Base-by-base conservation (phyloP, 768 basidiomycete species). In the Lactarius deliciosus region DNA sequence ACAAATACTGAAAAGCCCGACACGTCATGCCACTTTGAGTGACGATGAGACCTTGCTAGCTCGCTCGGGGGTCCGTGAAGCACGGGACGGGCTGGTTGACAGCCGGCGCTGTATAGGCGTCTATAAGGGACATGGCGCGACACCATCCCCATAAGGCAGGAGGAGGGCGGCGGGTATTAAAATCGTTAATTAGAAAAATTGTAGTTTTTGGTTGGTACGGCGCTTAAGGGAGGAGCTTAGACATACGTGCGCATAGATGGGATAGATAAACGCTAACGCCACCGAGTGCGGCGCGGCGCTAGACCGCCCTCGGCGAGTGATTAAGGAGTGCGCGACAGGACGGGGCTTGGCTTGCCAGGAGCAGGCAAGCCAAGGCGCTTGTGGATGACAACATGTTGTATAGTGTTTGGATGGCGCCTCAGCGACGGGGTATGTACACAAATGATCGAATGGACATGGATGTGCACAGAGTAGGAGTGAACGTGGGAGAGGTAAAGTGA, bases 81-180 rank as follows among this genome's bases (percentile, higher is more conserved):
- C 16, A 56, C 18, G 54, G 30, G n/a, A 8, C 13, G 16, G 30
- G 54, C 9, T 8, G 11, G 30, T 8, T 32, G 38, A 56, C 55
- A 56, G 28, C 32, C 6, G 55, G 55, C 55, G 55, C 55, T 56
- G 55, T 32, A 56, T 20, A 3, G 30, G 55, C 55, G 55, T 34
- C 20, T 32, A n/a, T 56, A 18, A 56, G 55, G 55, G 30, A 56
- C 55, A 13, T 22, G 11, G 50, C 5, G 13, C 50, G 22, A 22
- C 13, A 0, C 5, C 0, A 32, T 10, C 32, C 32, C 54, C 28
- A 56, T 32, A 32, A 18, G 18, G 55, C 30, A 56, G 18, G 8
- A 56, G 1, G 32, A 18, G 18, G 28, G 22, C n/a, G 47, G 47
- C 11, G 40, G 40, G 40, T 18, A 2, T 36, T 36, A 7, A 6